phyloP scores from a whole-genome alignment of 441 rosid species.

The Adansonia gregorii region DNA sequence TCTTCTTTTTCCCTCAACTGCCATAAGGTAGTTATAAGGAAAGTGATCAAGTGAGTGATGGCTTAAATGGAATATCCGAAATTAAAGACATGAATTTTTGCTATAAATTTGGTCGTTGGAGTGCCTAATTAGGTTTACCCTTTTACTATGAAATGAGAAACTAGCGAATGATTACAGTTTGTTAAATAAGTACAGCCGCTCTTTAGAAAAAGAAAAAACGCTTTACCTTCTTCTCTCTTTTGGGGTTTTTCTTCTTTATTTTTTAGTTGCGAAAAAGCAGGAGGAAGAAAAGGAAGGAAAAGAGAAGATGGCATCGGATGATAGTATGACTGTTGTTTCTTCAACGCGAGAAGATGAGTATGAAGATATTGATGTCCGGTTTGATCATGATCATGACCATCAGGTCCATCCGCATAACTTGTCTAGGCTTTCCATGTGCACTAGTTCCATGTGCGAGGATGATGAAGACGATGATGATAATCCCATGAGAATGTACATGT shows the following conservation, averaged over 20 bases:
- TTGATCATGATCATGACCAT: conserved; percentile 39
- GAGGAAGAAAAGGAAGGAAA: conserved; percentile 3
- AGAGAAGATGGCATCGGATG: conserved; percentile 54
- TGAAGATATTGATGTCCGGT: conserved; percentile 42
- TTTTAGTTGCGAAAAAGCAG: background rate
- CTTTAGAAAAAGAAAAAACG: background rate
- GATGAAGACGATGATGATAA: background rate
- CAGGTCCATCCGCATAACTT: conserved; percentile 43
- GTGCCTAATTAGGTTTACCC: conserved; percentile 1
- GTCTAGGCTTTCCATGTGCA: conserved; percentile 74
- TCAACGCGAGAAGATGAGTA: conserved; percentile 44
- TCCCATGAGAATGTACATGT: conserved; percentile 22
- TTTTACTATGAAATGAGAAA: conserved; percentile 27
- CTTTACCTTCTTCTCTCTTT: background rate
- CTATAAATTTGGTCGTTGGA: conserved; percentile 34
- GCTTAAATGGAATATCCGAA: conserved; percentile 21
- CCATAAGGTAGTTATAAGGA: background rate
- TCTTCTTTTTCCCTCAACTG: background rate
- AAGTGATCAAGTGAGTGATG: background rate
- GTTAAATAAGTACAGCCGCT: background rate
- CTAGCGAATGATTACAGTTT: conserved; percentile 39
- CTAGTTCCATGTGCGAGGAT: conserved; percentile 58
- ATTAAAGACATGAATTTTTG: background rate
- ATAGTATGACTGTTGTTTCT: conserved; percentile 39
- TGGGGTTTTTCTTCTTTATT: background rate